Evolutionary conservation across 2,329 filamentous ascomycete genomes (phyloP), one percentile per base, ranked within the genome.

Genomic region (Blastomyces gilchristii): DNA sequence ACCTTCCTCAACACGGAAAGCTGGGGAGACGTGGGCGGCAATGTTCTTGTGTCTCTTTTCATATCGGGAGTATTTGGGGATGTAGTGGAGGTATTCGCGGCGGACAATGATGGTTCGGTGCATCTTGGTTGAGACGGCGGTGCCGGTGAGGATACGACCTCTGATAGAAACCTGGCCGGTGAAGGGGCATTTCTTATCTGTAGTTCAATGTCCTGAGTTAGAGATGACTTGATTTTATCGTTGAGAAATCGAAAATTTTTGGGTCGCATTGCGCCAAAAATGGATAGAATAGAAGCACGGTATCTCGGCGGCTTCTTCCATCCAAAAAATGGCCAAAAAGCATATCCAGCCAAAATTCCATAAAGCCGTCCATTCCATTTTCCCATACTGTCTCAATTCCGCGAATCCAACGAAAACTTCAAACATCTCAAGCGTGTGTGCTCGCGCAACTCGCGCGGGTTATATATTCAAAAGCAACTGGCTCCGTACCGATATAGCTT

Each of bases 41-140:
- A 99, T 86, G 88, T 99, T 99, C 89, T 97, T 97, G 90, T 99
- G 94, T 81, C 94, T 87, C 89, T 97, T 97, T 91, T 99, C 95
- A 83, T 99, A 99, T 88, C 94, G 90, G 80, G 90, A 86, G 88
- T 99, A 99, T 86, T 99, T 99, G 82, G 92, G 92, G 79, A 99
- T 89, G 84, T 90, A 99, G 86, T 99, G 94, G 69, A 99, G 91
- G 87, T 99, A 99, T 87, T 99, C 94, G 82, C 94, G 89, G 81
- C 94, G 94, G 86, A 99, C 95, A 83, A 99, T 89, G 80, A 97
- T 84, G 76, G 94, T 99, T 83, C 94, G 90, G 90, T 99, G 94
- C 94, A 99, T 99, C 90, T 99, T 99, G 83, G 94, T 99, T 76
- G 93, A 97, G 78, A 97, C 89, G 78, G 99, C 94, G 79, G 91